Evolutionary conservation across 202 grass and related monocot genomes (phyloP).

Genomic region (Carex arenaria): DNA sequence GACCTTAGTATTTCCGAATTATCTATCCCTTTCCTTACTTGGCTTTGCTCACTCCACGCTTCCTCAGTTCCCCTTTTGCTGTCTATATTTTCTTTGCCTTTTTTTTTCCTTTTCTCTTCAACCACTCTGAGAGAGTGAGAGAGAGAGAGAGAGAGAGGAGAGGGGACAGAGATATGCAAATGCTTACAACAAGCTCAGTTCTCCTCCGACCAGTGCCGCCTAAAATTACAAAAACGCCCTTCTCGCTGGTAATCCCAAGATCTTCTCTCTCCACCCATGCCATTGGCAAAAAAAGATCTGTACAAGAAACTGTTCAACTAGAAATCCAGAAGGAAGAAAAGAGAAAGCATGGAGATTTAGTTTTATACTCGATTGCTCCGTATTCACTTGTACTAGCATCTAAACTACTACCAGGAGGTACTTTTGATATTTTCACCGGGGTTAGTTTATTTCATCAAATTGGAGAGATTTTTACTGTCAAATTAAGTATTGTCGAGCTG

Average conservation of each 20-base stretch:
- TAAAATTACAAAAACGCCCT: background rate
- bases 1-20: background rate
- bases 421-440: background rate
- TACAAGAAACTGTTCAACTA: conserved; percentile 7
- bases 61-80: background rate
- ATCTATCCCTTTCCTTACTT: conserved; percentile 30
- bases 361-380: conserved; percentile 60
- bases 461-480: background rate
- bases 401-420: conserved; percentile 65
- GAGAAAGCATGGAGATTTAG: conserved; percentile 18
- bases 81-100: background rate
- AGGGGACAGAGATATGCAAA: conserved; percentile 26
- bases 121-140: background rate
- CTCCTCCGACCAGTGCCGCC: conserved; percentile 26
- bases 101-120: conserved; percentile 6
- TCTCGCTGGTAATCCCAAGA: background rate
- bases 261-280: background rate
- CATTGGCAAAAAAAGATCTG: background rate
- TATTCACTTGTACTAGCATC: conserved; percentile 58
- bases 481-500: background rate
- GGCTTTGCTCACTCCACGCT: conserved; percentile 62
- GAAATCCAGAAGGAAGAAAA: background rate
- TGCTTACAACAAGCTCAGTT: conserved; percentile 36
- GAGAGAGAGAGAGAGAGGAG: background rate
- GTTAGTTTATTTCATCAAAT: background rate